A percentile compares a stretch with the other conserved stretches of the same genome.
These are phyloP conservation scores for Globisporangium paroecandrum DNA, from an alignment of 352 stramenopile genomes.

Conservation along the genomic window DNA sequence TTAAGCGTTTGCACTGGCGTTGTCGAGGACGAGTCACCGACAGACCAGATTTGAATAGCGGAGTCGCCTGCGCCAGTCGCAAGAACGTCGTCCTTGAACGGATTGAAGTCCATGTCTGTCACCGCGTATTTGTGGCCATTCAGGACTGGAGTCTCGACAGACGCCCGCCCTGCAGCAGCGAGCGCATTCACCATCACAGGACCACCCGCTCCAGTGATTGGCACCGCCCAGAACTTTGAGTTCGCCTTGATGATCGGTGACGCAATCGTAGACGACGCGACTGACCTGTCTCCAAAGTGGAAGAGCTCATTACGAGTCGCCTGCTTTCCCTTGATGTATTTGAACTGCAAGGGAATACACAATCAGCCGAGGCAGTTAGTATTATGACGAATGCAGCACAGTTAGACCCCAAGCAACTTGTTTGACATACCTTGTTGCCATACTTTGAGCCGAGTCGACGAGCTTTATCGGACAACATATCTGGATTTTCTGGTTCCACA, in stretches of 20 bases:
- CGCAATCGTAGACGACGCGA: constrained; percentile 36
- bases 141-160: constrained; percentile 31
- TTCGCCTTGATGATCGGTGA: constrained; percentile 56
- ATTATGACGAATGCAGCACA: background rate
- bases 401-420: background rate
- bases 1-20: constrained; percentile 27
- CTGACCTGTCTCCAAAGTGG: constrained; percentile 43
- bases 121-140: constrained; percentile 70
- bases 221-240: constrained; percentile 49
- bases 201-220: constrained; percentile 53
- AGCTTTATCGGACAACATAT: constrained; percentile 58
- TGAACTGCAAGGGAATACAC: constrained; percentile 32
- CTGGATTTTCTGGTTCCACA: constrained; percentile 18
- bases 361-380: background rate
- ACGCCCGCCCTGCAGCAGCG: constrained; percentile 43
- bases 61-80: constrained; percentile 56
- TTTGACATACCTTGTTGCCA: constrained; percentile 52
- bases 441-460: constrained; percentile 64
- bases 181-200: constrained; percentile 61
- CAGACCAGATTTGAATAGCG: constrained; percentile 61
- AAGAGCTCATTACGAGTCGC: constrained; percentile 54
- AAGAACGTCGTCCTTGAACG: constrained; percentile 50
- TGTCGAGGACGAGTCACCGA: constrained; percentile 19
- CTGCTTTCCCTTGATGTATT: constrained; percentile 72
- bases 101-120: constrained; percentile 59